Conservation (phyloP, 2,329 filamentous ascomycete species). For the Fusarium sp. region DNA sequence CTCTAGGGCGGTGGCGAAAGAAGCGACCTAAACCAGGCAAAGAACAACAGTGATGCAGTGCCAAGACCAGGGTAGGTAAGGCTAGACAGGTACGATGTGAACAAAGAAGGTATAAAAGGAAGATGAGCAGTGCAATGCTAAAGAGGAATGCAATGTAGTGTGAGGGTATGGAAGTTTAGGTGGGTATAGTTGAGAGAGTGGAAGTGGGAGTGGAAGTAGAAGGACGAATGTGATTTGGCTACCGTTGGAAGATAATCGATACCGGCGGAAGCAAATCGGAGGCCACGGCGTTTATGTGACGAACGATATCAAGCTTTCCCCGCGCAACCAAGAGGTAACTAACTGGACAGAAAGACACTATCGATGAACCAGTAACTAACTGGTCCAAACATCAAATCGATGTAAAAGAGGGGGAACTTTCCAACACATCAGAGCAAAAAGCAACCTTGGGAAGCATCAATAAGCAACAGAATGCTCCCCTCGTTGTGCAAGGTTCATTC, state of each 20-base stretch:
- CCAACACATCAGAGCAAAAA: slow-evolving; percentile 22
- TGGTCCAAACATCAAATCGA: not conserved
- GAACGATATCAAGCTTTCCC: slow-evolving; percentile 16
- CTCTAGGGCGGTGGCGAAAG: slow-evolving; percentile 38
- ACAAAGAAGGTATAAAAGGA: not conserved
- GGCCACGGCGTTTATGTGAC: slow-evolving; percentile 18
- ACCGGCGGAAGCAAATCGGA: slow-evolving; percentile 41
- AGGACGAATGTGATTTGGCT: not conserved
- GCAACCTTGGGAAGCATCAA: slow-evolving; percentile 17
- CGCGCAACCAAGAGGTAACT: slow-evolving; percentile 9
- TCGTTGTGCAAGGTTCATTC: slow-evolving; percentile 4
- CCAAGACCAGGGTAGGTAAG: slow-evolving; percentile 21
- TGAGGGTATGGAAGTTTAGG: not conserved
- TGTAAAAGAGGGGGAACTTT: slow-evolving; percentile 26
- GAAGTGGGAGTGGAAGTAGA: not conserved
- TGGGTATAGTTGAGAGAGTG: not conserved
- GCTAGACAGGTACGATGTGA: slow-evolving; percentile 2
- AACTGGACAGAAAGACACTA: not conserved
- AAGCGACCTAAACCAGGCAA: slow-evolving; percentile 27
- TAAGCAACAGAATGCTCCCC: slow-evolving; percentile 10
- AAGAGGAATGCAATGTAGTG: slow-evolving; percentile 7
- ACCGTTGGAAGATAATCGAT: slow-evolving; percentile 42
- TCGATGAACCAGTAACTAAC: not conserved
- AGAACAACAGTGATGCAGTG: slow-evolving; percentile 34
- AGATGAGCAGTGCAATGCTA: not conserved